Evolutionary conservation across 2,329 filamentous ascomycete species (phyloP), one percentile per base, ranked within the genome.

Genomic region (Boeremia exigua): DNA sequence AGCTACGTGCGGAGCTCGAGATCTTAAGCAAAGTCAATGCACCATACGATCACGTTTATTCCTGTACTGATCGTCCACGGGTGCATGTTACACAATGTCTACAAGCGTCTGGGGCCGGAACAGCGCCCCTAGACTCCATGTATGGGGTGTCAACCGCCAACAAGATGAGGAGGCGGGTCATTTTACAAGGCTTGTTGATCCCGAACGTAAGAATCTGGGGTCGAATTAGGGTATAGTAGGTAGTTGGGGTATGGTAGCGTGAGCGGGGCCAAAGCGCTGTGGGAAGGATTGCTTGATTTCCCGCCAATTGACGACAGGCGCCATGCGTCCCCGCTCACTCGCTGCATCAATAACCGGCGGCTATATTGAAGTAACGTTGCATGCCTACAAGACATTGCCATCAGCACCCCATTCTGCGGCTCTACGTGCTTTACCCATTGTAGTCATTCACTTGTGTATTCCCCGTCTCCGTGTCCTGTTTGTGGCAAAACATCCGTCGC

Each of bases 121-220:
- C 9, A 5, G 38, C 59, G 56, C 55, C 47, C 64, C 67, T 69
- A 69, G 64, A 57, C 52, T 65, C 68, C 68, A 65, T 59, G 51
- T 39, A 9, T 37, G 23, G 34, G 10, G 17, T 36, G 9, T 11
- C 9, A 29, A 32, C 23, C 14, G 32, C 17, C 42, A 44, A 53
- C 36, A 47, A 39, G 27, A 43, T 34, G n/a, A 43, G 39, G 23
- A 14, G 29, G 47, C 56, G 52, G 49, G 51, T 55, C 59, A 53
- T 50, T 23, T 33, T 36, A 23, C 28, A 37, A 42, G 39, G 46
- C 52, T 44, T 61, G 54, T 46, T 59, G 59, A 61, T 59, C 56
- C 53, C 40, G 6, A 50, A 23, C n/a, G 37, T 17, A 33, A 49
- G 29, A 58, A 59, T 61, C 59, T 37, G 60, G 65, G 60, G 62